Percentiles rank a stretch among this genome's conserved stretches.
Evolutionary conservation across 179 eudicot genomes (phyloP).

Genomic region (Monotropa hypopitys): DNA sequence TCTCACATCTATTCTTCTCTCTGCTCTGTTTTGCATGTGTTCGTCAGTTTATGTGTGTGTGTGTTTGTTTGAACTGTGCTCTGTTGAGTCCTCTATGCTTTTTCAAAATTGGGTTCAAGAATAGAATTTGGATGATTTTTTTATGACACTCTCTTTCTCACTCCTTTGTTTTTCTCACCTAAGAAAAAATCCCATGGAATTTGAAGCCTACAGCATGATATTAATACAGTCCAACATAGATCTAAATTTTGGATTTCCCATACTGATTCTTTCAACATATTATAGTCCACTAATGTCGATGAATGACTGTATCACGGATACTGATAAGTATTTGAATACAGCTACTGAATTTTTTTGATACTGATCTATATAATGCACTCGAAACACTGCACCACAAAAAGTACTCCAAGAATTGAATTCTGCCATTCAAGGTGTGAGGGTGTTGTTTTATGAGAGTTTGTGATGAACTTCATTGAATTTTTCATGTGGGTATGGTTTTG

Average conservation of each 20-base stretch:
- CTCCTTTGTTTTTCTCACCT: no score
- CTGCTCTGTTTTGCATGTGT: not conserved
- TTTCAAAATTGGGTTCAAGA: not conserved
- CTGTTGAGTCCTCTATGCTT: not conserved
- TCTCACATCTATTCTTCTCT: not conserved
- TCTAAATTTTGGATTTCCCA: not conserved
- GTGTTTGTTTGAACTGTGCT: not conserved
- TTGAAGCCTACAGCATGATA: not conserved
- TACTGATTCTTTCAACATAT: not conserved
- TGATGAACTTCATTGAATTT: not conserved
- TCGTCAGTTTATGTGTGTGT: not conserved
- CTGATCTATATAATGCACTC: not conserved
- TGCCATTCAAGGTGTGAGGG: not conserved
- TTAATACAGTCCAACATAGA: not conserved
- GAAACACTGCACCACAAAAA: not conserved
- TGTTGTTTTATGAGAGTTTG: not conserved
- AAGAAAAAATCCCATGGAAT: not conserved
- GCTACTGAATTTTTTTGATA: not conserved
- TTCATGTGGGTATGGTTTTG: not conserved
- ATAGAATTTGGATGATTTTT: not conserved
- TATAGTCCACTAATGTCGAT: not conserved
- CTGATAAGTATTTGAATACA: not conserved
- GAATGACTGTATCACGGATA: not conserved
- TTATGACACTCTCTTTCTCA: not conserved
- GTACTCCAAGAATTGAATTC: not conserved